These are phyloP conservation scores for Lotmaria passim DNA, from an alignment of 208 protist genomes.

Conservation along the genomic window DNA sequence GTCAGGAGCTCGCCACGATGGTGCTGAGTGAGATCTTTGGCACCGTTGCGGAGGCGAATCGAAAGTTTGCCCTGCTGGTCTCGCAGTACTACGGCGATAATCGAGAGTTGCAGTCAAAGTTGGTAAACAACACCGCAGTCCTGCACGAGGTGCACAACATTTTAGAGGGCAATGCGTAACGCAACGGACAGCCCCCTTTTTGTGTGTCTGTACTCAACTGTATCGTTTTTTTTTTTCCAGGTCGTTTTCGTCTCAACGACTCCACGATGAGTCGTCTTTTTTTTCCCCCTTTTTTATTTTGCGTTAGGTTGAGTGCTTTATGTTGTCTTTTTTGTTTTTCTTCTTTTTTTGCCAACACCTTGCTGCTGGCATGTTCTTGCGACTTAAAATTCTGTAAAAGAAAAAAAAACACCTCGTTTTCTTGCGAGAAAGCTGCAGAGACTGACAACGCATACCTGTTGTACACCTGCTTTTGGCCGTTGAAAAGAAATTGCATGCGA, in stretches of 20 bases:
- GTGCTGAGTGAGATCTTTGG: slow-evolving; percentile 33
- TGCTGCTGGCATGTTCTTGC: slow-evolving; percentile 1
- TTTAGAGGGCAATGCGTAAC: slow-evolving; percentile 20
- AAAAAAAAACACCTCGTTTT: too few species aligned
- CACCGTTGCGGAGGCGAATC: slow-evolving; percentile 51
- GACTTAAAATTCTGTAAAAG: background rate
- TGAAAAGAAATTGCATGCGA: too few species aligned
- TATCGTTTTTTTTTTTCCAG: slow-evolving; percentile 28
- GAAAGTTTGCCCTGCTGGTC: slow-evolving; percentile 41
- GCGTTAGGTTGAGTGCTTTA: background rate
- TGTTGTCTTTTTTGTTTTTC: background rate
- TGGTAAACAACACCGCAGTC: slow-evolving; percentile 61
- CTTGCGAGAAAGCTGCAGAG: too few species aligned
- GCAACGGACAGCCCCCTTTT: background rate
- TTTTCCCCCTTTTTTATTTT: slow-evolving; percentile 18
- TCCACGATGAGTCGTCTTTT: too few species aligned
- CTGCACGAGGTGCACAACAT: slow-evolving; percentile 51
- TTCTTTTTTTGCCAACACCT: background rate
- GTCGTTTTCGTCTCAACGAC: too few species aligned
- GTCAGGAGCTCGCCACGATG: slow-evolving; percentile 33
- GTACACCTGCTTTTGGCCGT: too few species aligned
- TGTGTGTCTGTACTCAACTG: background rate
- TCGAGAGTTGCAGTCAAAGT: slow-evolving; percentile 54
- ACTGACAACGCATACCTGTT: too few species aligned
- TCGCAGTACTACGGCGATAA: slow-evolving; percentile 47